These are phyloP conservation scores for Tolypocladium nubicola DNA, from an alignment of 2,329 filamentous ascomycete species.

Conservation along the genomic window DNA sequence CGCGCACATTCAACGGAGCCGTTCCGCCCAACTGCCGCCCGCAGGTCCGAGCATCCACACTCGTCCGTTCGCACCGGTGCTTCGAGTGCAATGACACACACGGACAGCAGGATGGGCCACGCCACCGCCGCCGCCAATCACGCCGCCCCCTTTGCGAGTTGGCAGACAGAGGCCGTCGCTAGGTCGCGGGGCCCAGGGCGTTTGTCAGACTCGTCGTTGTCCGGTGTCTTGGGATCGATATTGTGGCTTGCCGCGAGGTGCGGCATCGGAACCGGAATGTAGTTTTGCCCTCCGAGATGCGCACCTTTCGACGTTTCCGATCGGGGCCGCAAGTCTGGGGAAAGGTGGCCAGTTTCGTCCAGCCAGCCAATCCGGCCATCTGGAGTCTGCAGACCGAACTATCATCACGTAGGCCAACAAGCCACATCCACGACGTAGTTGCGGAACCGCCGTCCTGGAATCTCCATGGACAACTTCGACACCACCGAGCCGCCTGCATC, in stretches of 20 bases:
- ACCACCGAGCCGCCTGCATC: not conserved
- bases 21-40: not conserved
- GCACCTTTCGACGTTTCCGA: not conserved
- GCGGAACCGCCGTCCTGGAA: not conserved
- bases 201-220: not conserved
- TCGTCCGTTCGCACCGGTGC: not conserved
- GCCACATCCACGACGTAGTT: not conserved
- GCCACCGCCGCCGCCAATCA: not conserved
- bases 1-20: not conserved
- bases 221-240: not conserved
- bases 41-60: not conserved
- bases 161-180: not conserved
- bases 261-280: not conserved
- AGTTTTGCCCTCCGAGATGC: not conserved
- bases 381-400: not conserved
- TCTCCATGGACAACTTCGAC: not conserved
- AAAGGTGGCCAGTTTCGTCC: not conserved
- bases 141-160: not conserved
- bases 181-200: not conserved
- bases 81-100: not conserved
- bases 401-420: not conserved
- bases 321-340: not conserved
- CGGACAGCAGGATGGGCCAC: not conserved
- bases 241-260: not conserved
- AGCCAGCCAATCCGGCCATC: not conserved